A percentile compares a stretch with the other conserved stretches of the same genome.
Evolutionary conservation across 2,329 filamentous ascomycete genomes (phyloP).

Genomic region (Colletotrichum costaricense): DNA sequence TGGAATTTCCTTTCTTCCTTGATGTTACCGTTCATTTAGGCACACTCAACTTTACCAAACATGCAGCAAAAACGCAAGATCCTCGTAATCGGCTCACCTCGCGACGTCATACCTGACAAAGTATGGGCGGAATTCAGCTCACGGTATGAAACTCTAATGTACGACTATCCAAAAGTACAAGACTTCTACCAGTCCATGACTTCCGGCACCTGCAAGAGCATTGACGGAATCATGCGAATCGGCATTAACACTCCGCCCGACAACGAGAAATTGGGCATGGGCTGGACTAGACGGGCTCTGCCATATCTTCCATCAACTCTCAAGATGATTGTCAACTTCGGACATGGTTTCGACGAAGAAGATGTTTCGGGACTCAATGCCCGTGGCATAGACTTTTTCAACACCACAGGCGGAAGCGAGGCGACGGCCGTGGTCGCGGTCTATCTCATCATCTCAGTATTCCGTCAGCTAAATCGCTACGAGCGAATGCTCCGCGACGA

Average conservation of each 20-base stretch:
- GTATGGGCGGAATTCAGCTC: conserved; percentile 3
- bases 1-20: not conserved
- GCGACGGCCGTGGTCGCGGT: conserved; percentile 14
- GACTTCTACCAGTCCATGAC: conserved; percentile 8
- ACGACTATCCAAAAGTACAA: not conserved
- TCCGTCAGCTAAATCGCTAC: conserved; percentile 4
- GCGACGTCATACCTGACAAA: not conserved
- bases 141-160: not conserved
- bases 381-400: not conserved
- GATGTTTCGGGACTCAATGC: not conserved
- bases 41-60: not conserved
- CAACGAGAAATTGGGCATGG: not conserved
- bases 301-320: not conserved
- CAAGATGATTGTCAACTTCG: conserved; percentile 11
- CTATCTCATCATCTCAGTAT: conserved; percentile 12
- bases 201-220: not conserved
- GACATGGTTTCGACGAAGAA: conserved; percentile 12
- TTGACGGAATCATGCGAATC: conserved; percentile 4
- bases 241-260: not conserved
- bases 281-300: conserved; percentile 12
- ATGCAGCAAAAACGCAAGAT: not conserved
- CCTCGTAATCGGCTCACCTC: conserved; percentile 10
- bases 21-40: not conserved
- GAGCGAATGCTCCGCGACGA: conserved; percentile 7
- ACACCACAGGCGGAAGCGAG: conserved; percentile 14